Evolutionary conservation across 768 basidiomycete species (phyloP).

Genomic region (Brasilioporus rufonigricans): DNA sequence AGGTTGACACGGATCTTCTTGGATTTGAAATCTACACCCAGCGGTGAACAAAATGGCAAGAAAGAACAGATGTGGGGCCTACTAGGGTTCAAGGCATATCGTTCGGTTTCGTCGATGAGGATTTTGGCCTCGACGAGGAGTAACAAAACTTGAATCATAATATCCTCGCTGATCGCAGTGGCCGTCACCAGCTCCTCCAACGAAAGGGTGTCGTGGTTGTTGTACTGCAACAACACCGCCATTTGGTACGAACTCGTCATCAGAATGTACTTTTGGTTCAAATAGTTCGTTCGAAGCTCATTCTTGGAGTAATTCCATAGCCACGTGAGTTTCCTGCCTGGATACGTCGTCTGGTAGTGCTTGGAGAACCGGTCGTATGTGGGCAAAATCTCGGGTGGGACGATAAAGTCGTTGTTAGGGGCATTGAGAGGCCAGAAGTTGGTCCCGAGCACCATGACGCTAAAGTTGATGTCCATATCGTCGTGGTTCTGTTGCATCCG

Average conservation of each 20-base stretch:
- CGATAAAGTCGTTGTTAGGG: too few relatives aligned
- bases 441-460: too few relatives aligned
- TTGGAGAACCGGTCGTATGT: conserved; percentile 90
- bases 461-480: too few relatives aligned
- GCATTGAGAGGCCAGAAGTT: too few relatives aligned
- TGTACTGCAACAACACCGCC: too few relatives aligned
- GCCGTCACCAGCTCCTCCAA: conserved; percentile 76
- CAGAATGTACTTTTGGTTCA: too few relatives aligned
- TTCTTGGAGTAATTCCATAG: too few relatives aligned
- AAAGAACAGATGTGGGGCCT: conserved; percentile 12
- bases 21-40: conserved; percentile 63
- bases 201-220: too few relatives aligned
- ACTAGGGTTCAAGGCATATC: conserved; percentile 91
- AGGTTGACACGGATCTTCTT: conserved; percentile 89
- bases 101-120: conserved; percentile 80
- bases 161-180: conserved; percentile 78
- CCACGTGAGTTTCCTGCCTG: conserved; percentile 95
- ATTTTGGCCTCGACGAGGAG: too few relatives aligned
- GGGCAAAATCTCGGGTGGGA: conserved; percentile 76
- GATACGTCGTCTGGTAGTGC: conserved; percentile 93
- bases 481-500: too few relatives aligned
- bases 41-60: neutral
- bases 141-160: conserved; percentile 60
- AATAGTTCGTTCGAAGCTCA: too few relatives aligned
- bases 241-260: too few relatives aligned